A percentile compares a stretch with the other conserved stretches of the same genome.
Conservation (phyloP, 1,284 basidiomycete species). For the Boletellus sp. region DNA sequence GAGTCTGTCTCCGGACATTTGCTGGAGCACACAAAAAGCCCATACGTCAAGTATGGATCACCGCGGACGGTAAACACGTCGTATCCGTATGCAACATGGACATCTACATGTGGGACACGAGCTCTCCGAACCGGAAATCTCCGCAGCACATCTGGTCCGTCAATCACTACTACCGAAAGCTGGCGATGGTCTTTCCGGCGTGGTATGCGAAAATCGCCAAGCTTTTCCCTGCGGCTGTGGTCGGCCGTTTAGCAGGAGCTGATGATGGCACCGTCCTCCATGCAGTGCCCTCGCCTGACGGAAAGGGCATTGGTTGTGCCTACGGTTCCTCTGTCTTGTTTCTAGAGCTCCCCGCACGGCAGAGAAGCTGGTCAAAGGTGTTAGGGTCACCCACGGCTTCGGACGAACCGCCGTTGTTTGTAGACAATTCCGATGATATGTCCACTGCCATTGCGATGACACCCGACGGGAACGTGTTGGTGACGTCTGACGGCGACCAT, state of each 20-base stretch:
- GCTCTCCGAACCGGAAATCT: constrained; percentile 6
- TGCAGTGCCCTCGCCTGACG: constrained; percentile 9
- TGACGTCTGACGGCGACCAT: constrained; percentile 8
- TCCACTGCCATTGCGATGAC: constrained; percentile 12
- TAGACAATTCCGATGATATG: background rate
- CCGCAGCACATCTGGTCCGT: constrained; percentile 17
- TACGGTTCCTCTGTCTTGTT: constrained; percentile 3
- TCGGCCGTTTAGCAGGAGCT: constrained; percentile 5
- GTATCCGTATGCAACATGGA: constrained; percentile 13
- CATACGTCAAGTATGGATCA: constrained; percentile 17
- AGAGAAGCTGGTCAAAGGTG: constrained; percentile 10
- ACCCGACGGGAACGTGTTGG: constrained; percentile 7
- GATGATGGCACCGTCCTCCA: constrained; percentile 11
- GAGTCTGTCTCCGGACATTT: constrained; percentile 15
- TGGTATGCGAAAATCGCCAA: constrained; percentile 18
- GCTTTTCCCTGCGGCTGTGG: constrained; percentile 5
- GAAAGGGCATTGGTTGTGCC: constrained; percentile 7
- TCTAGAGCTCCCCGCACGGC: constrained; percentile 1
- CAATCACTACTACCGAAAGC: constrained; percentile 11
- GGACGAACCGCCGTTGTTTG: constrained; percentile 12
- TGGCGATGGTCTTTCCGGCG: constrained; percentile 9
- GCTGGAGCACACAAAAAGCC: constrained; percentile 14
- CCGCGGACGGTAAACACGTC: constrained; percentile 16
- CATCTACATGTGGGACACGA: constrained; percentile 13
- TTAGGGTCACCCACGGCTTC: constrained; percentile 4